A percentile compares a stretch with the other conserved stretches of the same genome.
Conservation (phyloP, 2,329 filamentous ascomycete genomes). For the Chaetomiaceae sp. region DNA sequence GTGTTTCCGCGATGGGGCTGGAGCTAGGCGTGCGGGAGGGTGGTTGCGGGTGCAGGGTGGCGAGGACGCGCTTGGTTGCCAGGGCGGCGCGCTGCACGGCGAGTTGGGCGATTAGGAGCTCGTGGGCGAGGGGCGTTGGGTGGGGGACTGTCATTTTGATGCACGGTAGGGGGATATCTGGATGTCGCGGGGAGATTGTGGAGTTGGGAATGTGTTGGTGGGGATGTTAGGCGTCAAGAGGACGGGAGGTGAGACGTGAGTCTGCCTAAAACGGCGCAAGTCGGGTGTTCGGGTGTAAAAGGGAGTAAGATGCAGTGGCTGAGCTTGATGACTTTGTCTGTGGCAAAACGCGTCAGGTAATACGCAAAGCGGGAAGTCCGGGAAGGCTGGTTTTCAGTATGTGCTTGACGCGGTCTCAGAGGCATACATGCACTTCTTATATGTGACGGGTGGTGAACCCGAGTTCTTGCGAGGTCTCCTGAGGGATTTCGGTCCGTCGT, state of each 20-base stretch:
- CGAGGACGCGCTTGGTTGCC: conserved; percentile 48
- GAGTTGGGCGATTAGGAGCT: conserved; percentile 77
- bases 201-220: neutral
- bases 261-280: too few species aligned
- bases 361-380: too few species aligned
- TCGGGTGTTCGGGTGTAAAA: too few species aligned
- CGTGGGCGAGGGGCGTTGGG: conserved; percentile 73
- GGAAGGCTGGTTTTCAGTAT: too few species aligned
- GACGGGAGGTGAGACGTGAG: too few species aligned
- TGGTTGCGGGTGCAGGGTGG: neutral
- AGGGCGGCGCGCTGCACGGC: conserved; percentile 72
- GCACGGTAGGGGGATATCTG: too few species aligned
- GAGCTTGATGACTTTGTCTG: too few species aligned
- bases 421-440: neutral
- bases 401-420: too few species aligned
- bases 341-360: too few species aligned
- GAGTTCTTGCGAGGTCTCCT: neutral
- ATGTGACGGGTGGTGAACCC: neutral
- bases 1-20: neutral
- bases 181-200: too few species aligned
- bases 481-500: neutral
- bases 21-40: neutral
- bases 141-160: conserved; percentile 64
- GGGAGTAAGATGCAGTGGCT: too few species aligned
- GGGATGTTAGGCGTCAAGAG: neutral